Percentiles rank a stretch among this genome's conserved stretches.
Conservation (phyloP, 345 rosid species). For the Lagerstroemia speciosa region DNA sequence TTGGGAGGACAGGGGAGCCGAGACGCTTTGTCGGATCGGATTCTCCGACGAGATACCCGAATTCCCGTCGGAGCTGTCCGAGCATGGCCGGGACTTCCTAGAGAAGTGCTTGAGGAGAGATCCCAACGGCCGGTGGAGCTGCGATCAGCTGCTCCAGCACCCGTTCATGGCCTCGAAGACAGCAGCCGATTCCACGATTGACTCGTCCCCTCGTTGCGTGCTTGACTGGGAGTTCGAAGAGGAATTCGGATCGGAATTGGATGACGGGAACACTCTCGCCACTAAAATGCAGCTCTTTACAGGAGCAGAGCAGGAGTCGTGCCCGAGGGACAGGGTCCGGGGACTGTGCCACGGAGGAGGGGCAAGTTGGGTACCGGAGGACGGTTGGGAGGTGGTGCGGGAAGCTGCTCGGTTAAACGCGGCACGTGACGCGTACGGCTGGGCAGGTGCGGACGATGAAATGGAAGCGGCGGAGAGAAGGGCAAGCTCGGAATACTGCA, state of each 20-base stretch:
- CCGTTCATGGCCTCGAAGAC: slow-evolving; percentile 38
- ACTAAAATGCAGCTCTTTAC: not conserved
- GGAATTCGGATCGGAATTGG: slow-evolving; percentile 13
- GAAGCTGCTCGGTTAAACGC: not conserved
- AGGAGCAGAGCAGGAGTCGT: not conserved
- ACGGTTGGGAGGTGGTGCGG: slow-evolving; percentile 46
- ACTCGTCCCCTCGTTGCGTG: slow-evolving; percentile 73
- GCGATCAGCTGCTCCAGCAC: slow-evolving; percentile 57
- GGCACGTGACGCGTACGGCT: slow-evolving; percentile 1
- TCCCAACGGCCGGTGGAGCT: slow-evolving; percentile 50
- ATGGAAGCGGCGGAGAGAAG: slow-evolving; percentile 14
- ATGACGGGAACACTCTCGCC: slow-evolving; percentile 4
- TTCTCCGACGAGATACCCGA: slow-evolving; percentile 40
- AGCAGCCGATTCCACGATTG: not conserved
- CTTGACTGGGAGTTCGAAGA: slow-evolving; percentile 47
- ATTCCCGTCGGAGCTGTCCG: slow-evolving; percentile 38
- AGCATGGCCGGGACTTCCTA: slow-evolving; percentile 50
- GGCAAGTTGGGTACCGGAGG: slow-evolving; percentile 45
- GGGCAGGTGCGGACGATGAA: not conserved
- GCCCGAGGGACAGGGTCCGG: slow-evolving; percentile 25
- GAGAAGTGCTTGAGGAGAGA: slow-evolving; percentile 53
- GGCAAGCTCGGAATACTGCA: slow-evolving; percentile 14
- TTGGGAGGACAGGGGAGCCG: slow-evolving; percentile 58
- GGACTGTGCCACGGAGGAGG: slow-evolving; percentile 29
- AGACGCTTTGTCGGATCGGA: slow-evolving; percentile 48